A percentile compares a stretch with the other conserved stretches of the same genome.
These are phyloP conservation scores for Trifolium pratense DNA, from an alignment of 306 rosid genomes.

Conservation along the genomic window DNA sequence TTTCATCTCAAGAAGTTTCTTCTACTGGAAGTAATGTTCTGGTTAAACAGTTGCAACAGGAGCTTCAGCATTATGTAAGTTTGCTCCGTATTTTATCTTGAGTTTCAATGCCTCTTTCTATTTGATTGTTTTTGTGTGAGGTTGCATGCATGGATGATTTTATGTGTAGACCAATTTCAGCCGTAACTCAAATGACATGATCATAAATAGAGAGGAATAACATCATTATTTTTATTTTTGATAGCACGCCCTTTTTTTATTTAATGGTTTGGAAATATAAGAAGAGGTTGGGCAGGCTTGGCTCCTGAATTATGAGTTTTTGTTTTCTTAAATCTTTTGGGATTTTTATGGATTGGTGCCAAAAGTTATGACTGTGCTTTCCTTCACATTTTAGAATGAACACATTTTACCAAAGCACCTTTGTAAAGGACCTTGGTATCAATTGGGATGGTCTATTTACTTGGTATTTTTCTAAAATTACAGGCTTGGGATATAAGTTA, in stretches of 20 bases:
- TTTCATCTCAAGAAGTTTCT: slow-evolving; percentile 62
- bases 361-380: slow-evolving; percentile 5
- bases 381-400: slow-evolving; percentile 20
- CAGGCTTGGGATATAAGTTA: slow-evolving; percentile 29
- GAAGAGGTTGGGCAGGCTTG: slow-evolving; percentile 7
- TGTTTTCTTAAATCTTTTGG: not conserved
- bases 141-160: slow-evolving; percentile 28
- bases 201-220: slow-evolving; percentile 19
- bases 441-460: slow-evolving; percentile 23
- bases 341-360: slow-evolving; percentile 28
- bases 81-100: slow-evolving; percentile 35
- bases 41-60: slow-evolving; percentile 85
- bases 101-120: slow-evolving; percentile 5
- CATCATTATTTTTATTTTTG: not conserved
- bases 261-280: slow-evolving; percentile 26
- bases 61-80: slow-evolving; percentile 83
- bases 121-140: slow-evolving; percentile 32
- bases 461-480: slow-evolving; percentile 1
- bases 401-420: slow-evolving; percentile 4
- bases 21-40: slow-evolving; percentile 54
- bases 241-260: slow-evolving; percentile 12
- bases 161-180: slow-evolving; percentile 33
- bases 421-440: not conserved
- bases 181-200: slow-evolving; percentile 8
- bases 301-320: slow-evolving; percentile 17